Base-by-base conservation (phyloP, 2,329 filamentous ascomycete species). In the Sordariomycetes sp. region DNA sequence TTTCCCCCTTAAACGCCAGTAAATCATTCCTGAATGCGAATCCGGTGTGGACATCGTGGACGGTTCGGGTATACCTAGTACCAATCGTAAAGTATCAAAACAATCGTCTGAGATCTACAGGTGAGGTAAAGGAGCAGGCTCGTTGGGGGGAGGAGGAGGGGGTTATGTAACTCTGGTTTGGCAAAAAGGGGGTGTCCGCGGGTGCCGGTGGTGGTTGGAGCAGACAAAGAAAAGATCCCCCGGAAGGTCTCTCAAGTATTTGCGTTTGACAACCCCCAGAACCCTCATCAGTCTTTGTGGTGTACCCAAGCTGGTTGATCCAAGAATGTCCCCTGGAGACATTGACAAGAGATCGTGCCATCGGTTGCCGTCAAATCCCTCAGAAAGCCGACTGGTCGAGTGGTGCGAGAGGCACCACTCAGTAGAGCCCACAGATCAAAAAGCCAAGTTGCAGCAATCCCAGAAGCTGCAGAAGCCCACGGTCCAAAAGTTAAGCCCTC, bases 401-500 rank as follows among this genome's bases (percentile, higher is more conserved):
- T 11, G n/a, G n/a, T n/a, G n/a, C n/a, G n/a, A n/a, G n/a, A n/a
- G n/a, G n/a, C n/a, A n/a, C 11, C 12, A 16, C 15, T 20, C 11
- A 9, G 12, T n/a, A 7, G 29, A 36, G 31, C 35, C 35, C 35
- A 32, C 32, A 25, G 30, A 50, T 51, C 50, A 54, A 56, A 55
- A 54, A 56, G 51, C 55, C 49, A 41, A 12, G 9, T 21, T 25
- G 21, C 21, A 7, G 18, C 12, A 14, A 24, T 16, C 14, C 21
- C n/a, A 15, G 15, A 16, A 18, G 17, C 16, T 16, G 55, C 57
- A 61, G 55, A 46, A 61, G 57, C 55, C 57, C 55, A 52, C 57
- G 49, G 46, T 51, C 46, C 50, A 53, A 53, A n/a, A 18, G n/a
- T 14, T 49, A 64, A 67, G 65, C 69, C 70, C 68, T 63, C 68